Base-by-base conservation (phyloP, 1,284 basidiomycete species). In the Leccinum subspadiceum region DNA sequence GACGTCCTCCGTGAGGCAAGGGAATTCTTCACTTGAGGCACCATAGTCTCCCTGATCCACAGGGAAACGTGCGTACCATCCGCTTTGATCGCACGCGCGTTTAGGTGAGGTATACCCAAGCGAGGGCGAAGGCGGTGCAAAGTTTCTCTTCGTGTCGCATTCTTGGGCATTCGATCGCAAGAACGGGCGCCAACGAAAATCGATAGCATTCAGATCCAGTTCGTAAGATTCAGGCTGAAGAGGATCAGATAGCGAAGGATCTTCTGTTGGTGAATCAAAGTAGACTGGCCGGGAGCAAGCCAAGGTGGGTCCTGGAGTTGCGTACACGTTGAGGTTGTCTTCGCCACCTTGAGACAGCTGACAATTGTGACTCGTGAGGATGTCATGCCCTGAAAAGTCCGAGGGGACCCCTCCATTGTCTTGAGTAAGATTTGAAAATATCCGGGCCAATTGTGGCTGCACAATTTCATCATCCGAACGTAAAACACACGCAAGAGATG, bases 131-230 rank as follows among this genome's bases (percentile, higher is more conserved):
- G 59, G 37, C 6, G 48, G 48, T 10, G 24, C 31, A 26, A 41
- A 29, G 24, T 2, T 50, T 50, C 31, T 41, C 48, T 49, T 53
- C 31, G 20, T 54, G n/a, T 56, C 33, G 8, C 49, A 53, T 53
- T 61, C 65, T 52, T 53, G 60, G 54, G 46, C 13, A 60, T 65
- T 54, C 52, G 63, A 73, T 54, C 62, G 63, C 59, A 72, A 57
- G 60, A 74, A 72, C 13, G 80, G 79, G 53, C 73, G 71, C 86
- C 86, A 87, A 56, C 69, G 77, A 64, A 89, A 89, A 64, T 83
- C 81, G 4, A 86, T 70, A 4, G 67, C 64, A 4, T 73, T 69
- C 53, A 75, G 71, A 66, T 79, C 77, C 54, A 79, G 59, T 22
- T 70, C 65, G 51, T 69, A 74, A 57, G 71, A 72, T 56, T 71